Percentiles rank a stretch among this genome's conserved stretches.
Evolutionary conservation across 1,284 basidiomycete species (phyloP).

Genomic region (Moniliophthora roreri): DNA sequence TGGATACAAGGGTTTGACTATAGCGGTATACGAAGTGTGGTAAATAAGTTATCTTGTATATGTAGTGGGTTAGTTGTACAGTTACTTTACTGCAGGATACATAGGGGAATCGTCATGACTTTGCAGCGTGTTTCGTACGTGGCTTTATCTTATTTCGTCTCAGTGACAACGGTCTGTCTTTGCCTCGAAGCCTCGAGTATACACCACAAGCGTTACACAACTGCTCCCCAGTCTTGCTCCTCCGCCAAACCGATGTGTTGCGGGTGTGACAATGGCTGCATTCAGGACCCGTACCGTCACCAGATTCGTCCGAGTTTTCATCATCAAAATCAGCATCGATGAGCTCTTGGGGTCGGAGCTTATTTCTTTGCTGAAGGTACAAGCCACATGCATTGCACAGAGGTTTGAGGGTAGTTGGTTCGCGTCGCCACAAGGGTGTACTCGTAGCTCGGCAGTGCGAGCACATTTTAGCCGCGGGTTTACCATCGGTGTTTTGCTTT

Average conservation of each 20-base stretch:
- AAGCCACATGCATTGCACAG: constrained; percentile 50
- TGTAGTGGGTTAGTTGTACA: too few relatives aligned
- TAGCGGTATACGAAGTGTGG: too few relatives aligned
- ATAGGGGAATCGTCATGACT: neutral
- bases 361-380: constrained; percentile 47
- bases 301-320: constrained; percentile 35
- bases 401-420: constrained; percentile 41
- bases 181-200: constrained; percentile 42
- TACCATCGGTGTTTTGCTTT: constrained; percentile 27
- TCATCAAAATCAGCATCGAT: constrained; percentile 46
- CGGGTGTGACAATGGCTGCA: constrained; percentile 49
- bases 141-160: constrained; percentile 48
- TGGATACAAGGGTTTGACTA: too few relatives aligned
- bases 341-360: constrained; percentile 46
- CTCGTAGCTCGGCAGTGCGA: constrained; percentile 47
- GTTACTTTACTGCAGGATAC: too few relatives aligned
- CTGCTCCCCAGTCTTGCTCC: constrained; percentile 47
- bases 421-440: constrained; percentile 48
- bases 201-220: constrained; percentile 53
- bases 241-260: constrained; percentile 47
- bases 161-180: constrained; percentile 42
- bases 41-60: too few relatives aligned
- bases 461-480: constrained; percentile 35
- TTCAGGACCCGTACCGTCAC: constrained; percentile 39
- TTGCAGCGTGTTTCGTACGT: constrained; percentile 23